Evolutionary conservation across 2,329 filamentous ascomycete species (phyloP).

Genomic region (Fusarium chuoi): DNA sequence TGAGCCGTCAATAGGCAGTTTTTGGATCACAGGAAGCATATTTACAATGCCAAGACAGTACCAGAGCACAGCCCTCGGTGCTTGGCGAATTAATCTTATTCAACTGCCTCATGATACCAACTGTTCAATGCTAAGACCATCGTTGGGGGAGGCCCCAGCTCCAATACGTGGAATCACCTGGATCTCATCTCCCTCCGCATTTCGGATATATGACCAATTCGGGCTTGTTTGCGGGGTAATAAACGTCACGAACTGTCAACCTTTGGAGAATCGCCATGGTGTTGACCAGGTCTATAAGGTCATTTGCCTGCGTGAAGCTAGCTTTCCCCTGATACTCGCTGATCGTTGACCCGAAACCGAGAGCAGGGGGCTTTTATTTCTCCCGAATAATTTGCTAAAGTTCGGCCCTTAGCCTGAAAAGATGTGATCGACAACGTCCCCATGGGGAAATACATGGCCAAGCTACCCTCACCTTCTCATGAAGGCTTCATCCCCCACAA

Average conservation of each 20-base stretch:
- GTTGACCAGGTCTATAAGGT: slow-evolving; percentile 10
- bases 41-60: slow-evolving; percentile 15
- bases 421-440: slow-evolving; percentile 37
- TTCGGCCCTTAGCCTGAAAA: slow-evolving; percentile 30
- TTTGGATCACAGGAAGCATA: slow-evolving; percentile 7
- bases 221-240: slow-evolving; percentile 27
- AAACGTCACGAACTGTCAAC: not conserved
- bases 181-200: slow-evolving; percentile 18
- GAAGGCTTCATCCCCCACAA: slow-evolving; percentile 38
- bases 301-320: slow-evolving; percentile 10
- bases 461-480: slow-evolving; percentile 22
- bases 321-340: slow-evolving; percentile 30
- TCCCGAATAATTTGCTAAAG: slow-evolving; percentile 21
- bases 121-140: not conserved
- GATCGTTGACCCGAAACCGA: slow-evolving; percentile 37
- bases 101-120: not conserved
- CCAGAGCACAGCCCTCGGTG: not conserved
- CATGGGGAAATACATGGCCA: slow-evolving; percentile 37
- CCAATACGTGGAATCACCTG: slow-evolving; percentile 39
- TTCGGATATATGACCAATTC: slow-evolving; percentile 23
- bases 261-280: slow-evolving; percentile 1
- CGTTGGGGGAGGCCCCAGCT: not conserved
- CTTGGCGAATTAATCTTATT: slow-evolving; percentile 3
- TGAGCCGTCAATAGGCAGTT: slow-evolving; percentile 37
- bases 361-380: not conserved